Base-by-base conservation (phyloP, 1,284 basidiomycete genomes). In the Rhodotorula glutinis region DNA sequence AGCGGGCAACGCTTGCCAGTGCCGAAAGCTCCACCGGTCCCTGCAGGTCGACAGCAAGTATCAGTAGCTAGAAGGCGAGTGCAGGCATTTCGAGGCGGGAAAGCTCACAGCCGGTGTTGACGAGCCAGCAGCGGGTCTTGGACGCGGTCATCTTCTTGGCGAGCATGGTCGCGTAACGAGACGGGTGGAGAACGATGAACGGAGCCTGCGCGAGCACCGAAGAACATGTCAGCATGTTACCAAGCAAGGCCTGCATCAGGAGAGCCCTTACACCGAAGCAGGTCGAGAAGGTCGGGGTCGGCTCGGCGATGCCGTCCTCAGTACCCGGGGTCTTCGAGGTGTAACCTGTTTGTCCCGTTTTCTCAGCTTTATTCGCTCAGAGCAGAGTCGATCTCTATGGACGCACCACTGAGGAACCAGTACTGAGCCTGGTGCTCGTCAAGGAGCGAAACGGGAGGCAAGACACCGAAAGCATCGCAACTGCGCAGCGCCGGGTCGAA, bases 281-380 rank as follows among this genome's bases (percentile, higher is more conserved):
- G 46, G 95, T 97, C 38, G 93, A 97, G 87, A 99, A 99, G 58
- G 96, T 98, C 29, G 96, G 96, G 74, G 95, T 94, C 65, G 95
- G 96, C 82, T 98, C 95, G 64, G 95, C 85, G 56, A 98, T 90
- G 79, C 96, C 95, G 78, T 98, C 95, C 79, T 99, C 95, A 27
- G 95, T 99, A 27, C 57, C 57, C 17, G 57, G 57, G 4, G 57
- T 59, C 57, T 84, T 84, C 75, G 65, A 61, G 29, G 63, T 62
- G 66, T 61, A 66, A 21, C 59, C 40, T 21, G 51, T 13, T 14
- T 21, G 0, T 1, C 17, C 33, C 9, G 17, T 16, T 10, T 11
- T 21, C 14, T 4, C 5, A 44, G 10, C 29, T 40, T 21, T 38
- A 44, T 5, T 4, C 38, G 17, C 54, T 40, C 8, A 8, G n/a